Base-by-base conservation (phyloP, 179 eudicot genomes). In the Pouteria campechiana region DNA sequence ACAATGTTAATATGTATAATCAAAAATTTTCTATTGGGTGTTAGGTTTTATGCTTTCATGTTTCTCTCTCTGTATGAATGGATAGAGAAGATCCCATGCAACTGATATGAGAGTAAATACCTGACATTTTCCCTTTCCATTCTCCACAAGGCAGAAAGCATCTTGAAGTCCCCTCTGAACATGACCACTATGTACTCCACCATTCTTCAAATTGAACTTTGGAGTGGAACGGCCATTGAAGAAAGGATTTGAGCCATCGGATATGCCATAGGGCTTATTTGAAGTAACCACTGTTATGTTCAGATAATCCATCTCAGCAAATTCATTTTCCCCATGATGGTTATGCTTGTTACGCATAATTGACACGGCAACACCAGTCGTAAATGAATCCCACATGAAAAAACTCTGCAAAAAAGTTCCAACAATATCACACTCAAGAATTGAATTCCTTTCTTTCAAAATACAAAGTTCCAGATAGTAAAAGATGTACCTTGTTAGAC, bases 301-400 rank as follows among this genome's bases (percentile, higher is more conserved):
- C 70, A 77, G 70, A 54, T 53, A 73, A 57, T 79, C 76, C 87
- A 80, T 70, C 25, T 87, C 81, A 17, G 94, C 76, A 47, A 79
- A 83, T 34, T 87, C 79, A 33, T 87, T 80, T 48, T 74, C 64
- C 3, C 96, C 94, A 8, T 44, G 50, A 0, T 37, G 17, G 20
- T 57, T 52, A 16, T 57, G 10, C 6, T 59, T 35, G 32, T 70
- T 66, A n/a, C 58, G 61, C 92, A 87, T 87, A 48, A 73, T 87
- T 25, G 94, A 83, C 58, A 74, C 57, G 9, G 96, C 90, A 40
- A 87, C 74, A 41, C 90, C 92, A 4, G 79, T 52, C 52, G 61
- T 55, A 43, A 87, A 87, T 1, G 87, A 68, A 33, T 87, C 96
- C 94, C 96, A 87, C 94, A 87, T 74, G 41, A 68, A 87, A 48